Conservation (phyloP, 1,284 basidiomycete species). For the Anthracocystis setariae region DNA sequence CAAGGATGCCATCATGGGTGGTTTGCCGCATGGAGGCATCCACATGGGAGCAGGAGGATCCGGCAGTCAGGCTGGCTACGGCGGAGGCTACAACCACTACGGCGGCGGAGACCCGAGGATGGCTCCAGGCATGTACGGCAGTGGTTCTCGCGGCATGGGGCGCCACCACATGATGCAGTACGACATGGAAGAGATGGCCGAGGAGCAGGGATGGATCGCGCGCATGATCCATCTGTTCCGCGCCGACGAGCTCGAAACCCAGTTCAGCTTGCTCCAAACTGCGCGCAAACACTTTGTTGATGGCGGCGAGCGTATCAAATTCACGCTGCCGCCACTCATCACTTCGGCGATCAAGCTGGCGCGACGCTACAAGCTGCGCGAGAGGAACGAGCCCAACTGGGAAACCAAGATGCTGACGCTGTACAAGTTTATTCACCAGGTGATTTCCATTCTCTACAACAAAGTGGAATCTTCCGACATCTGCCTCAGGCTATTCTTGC, state of each 20-base stretch:
- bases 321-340: conserved; percentile 64
- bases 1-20: conserved; percentile 52
- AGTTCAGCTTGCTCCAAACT: conserved; percentile 63
- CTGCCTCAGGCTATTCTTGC: conserved; percentile 61
- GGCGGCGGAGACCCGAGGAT: conserved; percentile 41
- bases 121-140: conserved; percentile 45
- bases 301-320: conserved; percentile 64
- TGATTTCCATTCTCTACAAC: conserved; percentile 65
- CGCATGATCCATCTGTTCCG: conserved; percentile 66
- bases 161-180: conserved; percentile 53
- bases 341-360: conserved; percentile 61
- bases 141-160: conserved; percentile 34
- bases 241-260: conserved; percentile 59
- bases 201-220: conserved; percentile 66
- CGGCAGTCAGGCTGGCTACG: conserved; percentile 24
- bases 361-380: conserved; percentile 61
- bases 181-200: conserved; percentile 64
- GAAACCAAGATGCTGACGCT: conserved; percentile 63
- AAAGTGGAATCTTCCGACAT: conserved; percentile 64
- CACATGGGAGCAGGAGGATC: conserved; percentile 34
- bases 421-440: conserved; percentile 66
- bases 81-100: conserved; percentile 38
- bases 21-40: conserved; percentile 33
- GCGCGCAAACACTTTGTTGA: conserved; percentile 62
- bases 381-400: conserved; percentile 55